phyloP scores from a whole-genome alignment of 306 rosid genomes.

The Leucaena leucocephala region DNA sequence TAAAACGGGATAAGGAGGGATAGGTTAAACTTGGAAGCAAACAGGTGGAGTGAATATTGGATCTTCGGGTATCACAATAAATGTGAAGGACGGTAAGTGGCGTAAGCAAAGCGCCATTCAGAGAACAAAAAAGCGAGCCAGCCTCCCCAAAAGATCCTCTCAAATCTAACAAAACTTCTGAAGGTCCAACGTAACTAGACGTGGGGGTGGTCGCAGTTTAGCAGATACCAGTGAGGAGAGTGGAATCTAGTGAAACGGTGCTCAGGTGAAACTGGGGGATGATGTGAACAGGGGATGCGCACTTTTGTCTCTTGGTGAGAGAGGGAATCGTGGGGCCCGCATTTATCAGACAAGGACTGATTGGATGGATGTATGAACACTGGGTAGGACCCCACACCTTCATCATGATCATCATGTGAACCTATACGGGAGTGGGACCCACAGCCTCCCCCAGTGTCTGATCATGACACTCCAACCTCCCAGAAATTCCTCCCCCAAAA shows the following conservation, averaged over 20 bases:
- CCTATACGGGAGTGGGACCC: background rate
- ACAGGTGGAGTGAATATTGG: slow-evolving; percentile 36
- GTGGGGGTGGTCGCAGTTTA: background rate
- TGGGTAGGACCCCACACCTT: slow-evolving; percentile 39
- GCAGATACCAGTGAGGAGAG: background rate
- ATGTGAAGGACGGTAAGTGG: slow-evolving; percentile 29
- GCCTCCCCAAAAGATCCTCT: too few species aligned
- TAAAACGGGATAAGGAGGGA: background rate
- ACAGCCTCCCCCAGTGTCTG: background rate
- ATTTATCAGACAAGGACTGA: slow-evolving; percentile 38
- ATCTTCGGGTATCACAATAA: slow-evolving; percentile 39
- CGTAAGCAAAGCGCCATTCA: slow-evolving; percentile 31
- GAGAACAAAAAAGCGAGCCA: background rate
- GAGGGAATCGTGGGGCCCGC: slow-evolving; percentile 19
- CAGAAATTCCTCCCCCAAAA: background rate
- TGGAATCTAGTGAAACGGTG: background rate
- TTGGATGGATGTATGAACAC: slow-evolving; percentile 23
- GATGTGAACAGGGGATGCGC: background rate
- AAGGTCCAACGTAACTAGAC: too few species aligned
- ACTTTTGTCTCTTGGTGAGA: background rate
- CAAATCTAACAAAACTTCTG: too few species aligned
- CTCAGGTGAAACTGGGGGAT: background rate
- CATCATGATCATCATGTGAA: background rate
- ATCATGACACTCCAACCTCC: background rate
- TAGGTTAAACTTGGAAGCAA: slow-evolving; percentile 22